Base-by-base conservation (phyloP, 1,284 basidiomycete species). In the Thelephora terrestris region DNA sequence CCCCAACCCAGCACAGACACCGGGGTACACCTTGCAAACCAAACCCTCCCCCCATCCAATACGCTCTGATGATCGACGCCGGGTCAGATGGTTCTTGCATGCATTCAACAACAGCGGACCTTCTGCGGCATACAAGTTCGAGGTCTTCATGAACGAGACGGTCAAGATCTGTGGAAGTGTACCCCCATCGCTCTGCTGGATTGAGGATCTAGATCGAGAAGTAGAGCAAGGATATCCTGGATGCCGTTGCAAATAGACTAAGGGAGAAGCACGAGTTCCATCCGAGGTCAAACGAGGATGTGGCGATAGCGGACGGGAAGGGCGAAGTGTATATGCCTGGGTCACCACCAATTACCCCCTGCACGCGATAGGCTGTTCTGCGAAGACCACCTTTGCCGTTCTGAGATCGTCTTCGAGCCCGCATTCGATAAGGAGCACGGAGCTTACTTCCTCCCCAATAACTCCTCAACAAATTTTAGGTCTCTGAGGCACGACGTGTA, bases 321-420 rank as follows among this genome's bases (percentile, higher is more conserved):
- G 93, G 98, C 61, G 95, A 99, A 67, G 91, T 42, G 92, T 98
- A 23, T 98, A 91, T 64, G 93, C 94, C 17, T 99, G 95, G 95
- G 93, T 98, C 60, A 97, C 94, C 10, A 91, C 91, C 54, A 99
- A 99, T 68, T 98, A 97, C 67, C 74, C 95, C 32, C 71, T 94
- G 45, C 76, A 76, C 47, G 81, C 84, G 43, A 81, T 95, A 56
- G 76, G 81, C 17, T 71, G 75, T 27, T 73, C 73, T 48, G 67
- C 67, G 24, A 68, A 70, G 5, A 71, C 70, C 47, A 83, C 91
- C n/a, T 90, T 90, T 52, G 95, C 94, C 17, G 91, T 97, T 43
- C 84, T 99, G 55, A 98, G 69, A 98, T 99, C 62, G 94, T 97
- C 48, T 98, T 99, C 60, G 85, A 96, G 70, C 95, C 95, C 1